A percentile compares a stretch with the other conserved stretches of the same genome.
Evolutionary conservation across 805 yeast species (phyloP).

Genomic region (Kuraishia ogatae): DNA sequence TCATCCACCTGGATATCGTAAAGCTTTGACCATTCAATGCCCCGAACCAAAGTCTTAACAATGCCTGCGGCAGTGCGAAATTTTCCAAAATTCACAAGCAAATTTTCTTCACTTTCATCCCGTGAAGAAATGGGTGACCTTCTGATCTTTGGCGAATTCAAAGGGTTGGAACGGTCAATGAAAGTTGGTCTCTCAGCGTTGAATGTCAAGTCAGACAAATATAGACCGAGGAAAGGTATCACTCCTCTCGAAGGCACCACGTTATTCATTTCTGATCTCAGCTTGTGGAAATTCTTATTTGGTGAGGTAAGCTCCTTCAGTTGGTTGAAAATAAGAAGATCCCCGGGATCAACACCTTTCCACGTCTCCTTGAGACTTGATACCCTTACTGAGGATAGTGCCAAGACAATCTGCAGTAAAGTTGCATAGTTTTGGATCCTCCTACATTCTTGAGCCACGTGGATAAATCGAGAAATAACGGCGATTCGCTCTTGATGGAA

Average conservation of each 20-base stretch:
- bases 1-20: constrained; percentile 48
- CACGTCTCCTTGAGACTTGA: constrained; percentile 61
- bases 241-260: constrained; percentile 58
- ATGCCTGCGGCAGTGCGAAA: constrained; percentile 69
- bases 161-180: constrained; percentile 16
- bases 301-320: constrained; percentile 71
- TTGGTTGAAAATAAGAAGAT: constrained; percentile 54
- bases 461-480: constrained; percentile 79
- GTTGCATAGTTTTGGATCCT: constrained; percentile 77
- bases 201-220: constrained; percentile 72
- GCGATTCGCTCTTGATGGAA: constrained; percentile 50
- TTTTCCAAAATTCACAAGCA: constrained; percentile 66
- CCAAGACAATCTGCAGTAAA: constrained; percentile 78
- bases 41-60: constrained; percentile 67
- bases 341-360: constrained; percentile 65
- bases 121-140: constrained; percentile 15
- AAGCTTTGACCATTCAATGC: constrained; percentile 77
- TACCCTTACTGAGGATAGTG: constrained; percentile 60
- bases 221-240: constrained; percentile 84
- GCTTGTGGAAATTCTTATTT: constrained; percentile 55
- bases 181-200: constrained; percentile 57
- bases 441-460: constrained; percentile 70
- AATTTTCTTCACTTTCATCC: constrained; percentile 19
- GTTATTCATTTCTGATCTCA: constrained; percentile 55
- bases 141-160: constrained; percentile 2